phyloP scores from a whole-genome alignment of 2,329 filamentous ascomycete genomes.

The Scedosporium minutisporum region DNA sequence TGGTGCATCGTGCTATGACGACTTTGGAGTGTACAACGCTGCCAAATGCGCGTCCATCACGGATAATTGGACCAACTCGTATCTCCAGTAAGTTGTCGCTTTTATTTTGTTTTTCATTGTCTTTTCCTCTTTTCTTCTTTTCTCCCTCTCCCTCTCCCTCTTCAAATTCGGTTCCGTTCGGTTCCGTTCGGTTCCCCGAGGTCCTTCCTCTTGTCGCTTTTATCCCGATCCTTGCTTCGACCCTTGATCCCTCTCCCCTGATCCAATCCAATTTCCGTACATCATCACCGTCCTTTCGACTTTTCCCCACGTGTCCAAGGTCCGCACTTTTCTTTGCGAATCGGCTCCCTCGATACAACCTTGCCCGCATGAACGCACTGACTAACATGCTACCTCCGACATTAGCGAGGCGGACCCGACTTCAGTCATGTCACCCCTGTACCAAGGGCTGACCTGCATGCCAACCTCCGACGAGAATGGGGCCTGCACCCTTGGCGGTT shows the following conservation, averaged over 20 bases:
- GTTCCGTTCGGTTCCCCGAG: too few relatives aligned
- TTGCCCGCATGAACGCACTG: not conserved
- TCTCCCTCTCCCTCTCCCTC: not conserved
- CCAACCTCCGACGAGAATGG: conserved; percentile 26
- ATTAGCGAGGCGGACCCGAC: conserved; percentile 20
- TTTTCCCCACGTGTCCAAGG: too few relatives aligned
- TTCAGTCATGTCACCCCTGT: conserved; percentile 29
- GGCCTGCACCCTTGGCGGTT: conserved; percentile 32
- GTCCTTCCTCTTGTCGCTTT: too few relatives aligned
- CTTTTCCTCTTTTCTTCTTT: not conserved
- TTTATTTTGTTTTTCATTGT: not conserved
- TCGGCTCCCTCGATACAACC: not conserved
- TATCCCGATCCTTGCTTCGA: too few relatives aligned
- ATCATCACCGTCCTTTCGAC: too few relatives aligned
- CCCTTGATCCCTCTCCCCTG: too few relatives aligned
- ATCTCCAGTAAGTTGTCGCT: not conserved
- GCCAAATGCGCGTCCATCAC: conserved; percentile 20
- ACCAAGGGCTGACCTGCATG: conserved; percentile 26
- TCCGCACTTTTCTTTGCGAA: too few relatives aligned
- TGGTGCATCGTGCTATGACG: conserved; percentile 18
- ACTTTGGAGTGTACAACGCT: conserved; percentile 20
- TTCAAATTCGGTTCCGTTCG: not conserved
- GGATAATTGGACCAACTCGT: not conserved
- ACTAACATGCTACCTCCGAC: conserved; percentile 14
- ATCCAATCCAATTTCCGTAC: too few relatives aligned